Percentiles rank a stretch among this genome's conserved stretches.
Evolutionary conservation across 2,329 filamentous ascomycete species (phyloP).

Genomic region (Myotisia sp.): DNA sequence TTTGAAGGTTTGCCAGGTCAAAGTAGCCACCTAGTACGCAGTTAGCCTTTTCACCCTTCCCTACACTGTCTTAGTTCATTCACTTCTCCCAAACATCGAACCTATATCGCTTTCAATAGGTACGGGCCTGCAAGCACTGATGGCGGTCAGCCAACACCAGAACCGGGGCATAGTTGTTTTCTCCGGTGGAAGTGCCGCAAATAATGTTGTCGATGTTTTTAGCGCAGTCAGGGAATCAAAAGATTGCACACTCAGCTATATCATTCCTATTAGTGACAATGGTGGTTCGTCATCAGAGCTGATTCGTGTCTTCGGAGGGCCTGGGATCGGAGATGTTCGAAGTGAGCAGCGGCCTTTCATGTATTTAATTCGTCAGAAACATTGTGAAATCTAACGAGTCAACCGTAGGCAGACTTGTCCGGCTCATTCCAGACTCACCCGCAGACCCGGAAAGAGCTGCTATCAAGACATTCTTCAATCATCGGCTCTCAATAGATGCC

Average conservation of each 20-base stretch:
- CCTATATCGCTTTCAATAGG: no score
- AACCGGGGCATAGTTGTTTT: conserved; percentile 60
- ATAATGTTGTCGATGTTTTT: conserved; percentile 86
- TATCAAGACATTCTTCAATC: conserved; percentile 74
- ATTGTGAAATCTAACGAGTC: background rate
- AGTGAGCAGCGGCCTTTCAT: conserved; percentile 36
- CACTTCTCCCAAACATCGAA: no score
- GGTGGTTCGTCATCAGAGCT: conserved; percentile 87
- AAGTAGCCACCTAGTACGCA: no score
- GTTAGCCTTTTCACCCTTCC: no score
- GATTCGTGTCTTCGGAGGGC: conserved; percentile 86
- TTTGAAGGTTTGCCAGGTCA: no score
- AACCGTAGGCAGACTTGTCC: conserved; percentile 63
- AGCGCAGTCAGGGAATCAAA: conserved; percentile 50
- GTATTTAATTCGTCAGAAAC: background rate
- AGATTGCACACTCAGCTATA: conserved; percentile 57
- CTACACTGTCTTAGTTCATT: no score
- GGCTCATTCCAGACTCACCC: conserved; percentile 60
- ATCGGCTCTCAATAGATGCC: conserved; percentile 55
- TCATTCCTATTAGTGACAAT: conserved; percentile 93
- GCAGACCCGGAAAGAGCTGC: conserved; percentile 53
- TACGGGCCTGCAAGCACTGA: background rate
- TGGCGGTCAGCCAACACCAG: conserved; percentile 8
- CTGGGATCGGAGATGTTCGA: conserved; percentile 66
- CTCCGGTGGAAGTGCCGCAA: conserved; percentile 86